phyloP scores from a whole-genome alignment of 2,329 filamentous ascomycete genomes.

The Talaromyces verruculosus region DNA sequence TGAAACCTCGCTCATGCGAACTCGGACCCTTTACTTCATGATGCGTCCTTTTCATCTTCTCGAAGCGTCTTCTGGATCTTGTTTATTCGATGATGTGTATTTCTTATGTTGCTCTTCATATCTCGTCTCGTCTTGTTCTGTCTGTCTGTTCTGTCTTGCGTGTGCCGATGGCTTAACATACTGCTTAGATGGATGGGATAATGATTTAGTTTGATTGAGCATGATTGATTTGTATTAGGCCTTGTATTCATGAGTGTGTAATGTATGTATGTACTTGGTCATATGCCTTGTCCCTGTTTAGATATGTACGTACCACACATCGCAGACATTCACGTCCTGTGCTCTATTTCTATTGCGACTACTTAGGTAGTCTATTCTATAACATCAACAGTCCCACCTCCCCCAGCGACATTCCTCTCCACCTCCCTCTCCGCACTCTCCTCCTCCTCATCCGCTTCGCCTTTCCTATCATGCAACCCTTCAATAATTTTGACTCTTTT shows the following conservation, averaged over 20 bases:
- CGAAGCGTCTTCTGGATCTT: conserved; percentile 10
- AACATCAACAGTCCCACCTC: background rate
- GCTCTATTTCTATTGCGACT: conserved; percentile 5
- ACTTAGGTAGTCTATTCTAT: background rate
- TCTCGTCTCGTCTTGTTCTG: background rate
- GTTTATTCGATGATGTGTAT: conserved; percentile 9
- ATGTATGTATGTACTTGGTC: background rate
- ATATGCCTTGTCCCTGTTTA: background rate
- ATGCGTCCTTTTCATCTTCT: background rate
- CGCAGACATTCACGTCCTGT: background rate
- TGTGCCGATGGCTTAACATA: conserved; percentile 5
- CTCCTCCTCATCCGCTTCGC: conserved; percentile 33
- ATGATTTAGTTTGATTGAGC: background rate
- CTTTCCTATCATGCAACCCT: conserved; percentile 27
- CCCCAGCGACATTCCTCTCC: conserved; percentile 26
- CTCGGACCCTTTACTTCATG: background rate
- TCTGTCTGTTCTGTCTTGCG: conserved; percentile 3
- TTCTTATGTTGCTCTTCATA: background rate
- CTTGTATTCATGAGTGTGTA: background rate
- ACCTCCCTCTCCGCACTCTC: conserved; percentile 34
- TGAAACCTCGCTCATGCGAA: conserved; percentile 2
- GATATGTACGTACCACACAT: background rate
- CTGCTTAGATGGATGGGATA: conserved; percentile 13
- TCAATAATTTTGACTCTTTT: conserved; percentile 67
- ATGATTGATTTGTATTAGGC: background rate